Evolutionary conservation across 768 basidiomycete genomes (phyloP).

Genomic region (Termitomyces sp.): DNA sequence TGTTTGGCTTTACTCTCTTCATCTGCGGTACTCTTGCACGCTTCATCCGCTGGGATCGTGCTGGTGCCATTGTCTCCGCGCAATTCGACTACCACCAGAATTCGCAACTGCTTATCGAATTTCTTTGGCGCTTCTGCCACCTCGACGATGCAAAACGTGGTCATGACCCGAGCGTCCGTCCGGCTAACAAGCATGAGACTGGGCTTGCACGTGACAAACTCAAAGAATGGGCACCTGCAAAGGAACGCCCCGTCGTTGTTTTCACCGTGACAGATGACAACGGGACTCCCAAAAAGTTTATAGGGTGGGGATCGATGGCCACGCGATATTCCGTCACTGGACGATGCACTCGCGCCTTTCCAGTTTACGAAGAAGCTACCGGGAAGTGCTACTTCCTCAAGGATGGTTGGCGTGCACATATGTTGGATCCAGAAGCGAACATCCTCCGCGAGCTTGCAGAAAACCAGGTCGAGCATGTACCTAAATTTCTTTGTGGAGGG

Average conservation of each 20-base stretch:
- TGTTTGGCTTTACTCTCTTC: background rate
- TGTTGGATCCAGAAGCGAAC: conserved; percentile 13
- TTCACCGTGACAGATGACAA: conserved; percentile 4
- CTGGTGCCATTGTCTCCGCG: background rate
- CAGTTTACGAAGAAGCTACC: conserved; percentile 11
- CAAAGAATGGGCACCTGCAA: background rate
- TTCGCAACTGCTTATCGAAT: background rate
- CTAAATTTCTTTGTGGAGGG: conserved; percentile 22
- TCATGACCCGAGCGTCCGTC: conserved; percentile 20
- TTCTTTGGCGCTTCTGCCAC: too few species aligned
- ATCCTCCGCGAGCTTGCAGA: conserved; percentile 12
- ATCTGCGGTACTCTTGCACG: background rate
- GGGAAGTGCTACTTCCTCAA: conserved; percentile 20
- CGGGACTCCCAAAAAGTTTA: conserved; percentile 1
- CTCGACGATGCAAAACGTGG: conserved; percentile 17
- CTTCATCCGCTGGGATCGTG: conserved; percentile 5
- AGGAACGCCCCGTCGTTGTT: conserved; percentile 1
- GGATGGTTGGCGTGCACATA: conserved; percentile 20
- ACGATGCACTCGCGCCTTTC: conserved; percentile 15
- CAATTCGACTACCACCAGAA: background rate
- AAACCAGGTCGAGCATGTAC: conserved; percentile 16
- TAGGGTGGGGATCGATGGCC: conserved; percentile 15
- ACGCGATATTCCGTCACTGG: conserved; percentile 11
- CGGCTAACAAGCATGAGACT: conserved; percentile 9
- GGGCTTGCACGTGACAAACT: background rate